Base-by-base conservation (phyloP, 2,329 filamentous ascomycete species). In the Didymellaceae sp. region DNA sequence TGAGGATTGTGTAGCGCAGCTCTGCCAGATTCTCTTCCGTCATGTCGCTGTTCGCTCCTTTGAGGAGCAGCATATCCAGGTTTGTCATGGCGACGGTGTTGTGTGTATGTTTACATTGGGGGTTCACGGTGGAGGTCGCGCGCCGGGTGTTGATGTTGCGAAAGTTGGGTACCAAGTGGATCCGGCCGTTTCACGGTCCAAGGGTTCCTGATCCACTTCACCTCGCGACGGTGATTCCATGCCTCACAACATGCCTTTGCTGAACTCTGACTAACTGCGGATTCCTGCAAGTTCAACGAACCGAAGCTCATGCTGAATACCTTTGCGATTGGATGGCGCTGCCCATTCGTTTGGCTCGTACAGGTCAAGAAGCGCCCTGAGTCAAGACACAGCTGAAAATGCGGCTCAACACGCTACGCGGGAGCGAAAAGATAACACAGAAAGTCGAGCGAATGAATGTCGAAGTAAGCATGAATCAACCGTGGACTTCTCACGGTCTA, bases 1-100 rank as follows among this genome's bases (percentile, higher is more conserved):
- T 85, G 43, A 92, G 76, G 41, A 93, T 86, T 63, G 88, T 88
- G 74, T 87, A 84, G 40, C 89, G 82, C 62, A 88, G 78, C 61
- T 87, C 87, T 63, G 89, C 86, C 41, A 93, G 76, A 7, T 86
- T 86, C 14, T 83, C 82, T 18, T 80, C 70, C 18, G 87, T 78
- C 70, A 94, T 86, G 16, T 86, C 88, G 58, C 86, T 82, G 1
- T 85, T 84, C 1, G 91, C 90, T 0, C 91, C 92, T 55, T 93
- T 90, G 59, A 90, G 85, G 37, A 97, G 80, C 35, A 96, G 81
- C 57, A 85, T 80, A 68, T 96, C 90, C 21, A 97, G 74, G 68
- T 72, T 74, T 52, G 70, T 65, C 71, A 74, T 73, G 51, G 55
- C 54, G 54, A 58, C 22, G 25, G 28, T 41, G 45, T 50, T 51